Conservation (phyloP, 305 asterid species). For the Solanum hybrid region DNA sequence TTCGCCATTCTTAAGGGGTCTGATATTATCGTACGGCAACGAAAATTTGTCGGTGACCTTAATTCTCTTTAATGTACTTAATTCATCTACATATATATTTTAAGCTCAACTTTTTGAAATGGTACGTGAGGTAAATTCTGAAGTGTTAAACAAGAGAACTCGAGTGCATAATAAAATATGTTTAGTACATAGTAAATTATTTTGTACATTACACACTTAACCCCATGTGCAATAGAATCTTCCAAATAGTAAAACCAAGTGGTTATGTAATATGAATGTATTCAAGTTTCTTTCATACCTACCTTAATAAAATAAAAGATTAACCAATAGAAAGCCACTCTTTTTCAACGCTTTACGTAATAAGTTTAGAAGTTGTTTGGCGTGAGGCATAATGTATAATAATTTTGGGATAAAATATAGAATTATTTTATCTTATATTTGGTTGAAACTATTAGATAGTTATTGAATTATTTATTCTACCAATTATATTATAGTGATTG, state of each 20-base stretch:
- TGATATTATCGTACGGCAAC: background rate
- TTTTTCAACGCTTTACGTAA: background rate
- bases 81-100: background rate
- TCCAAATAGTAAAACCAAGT: background rate
- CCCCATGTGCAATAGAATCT: background rate
- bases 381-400: too few relatives aligned
- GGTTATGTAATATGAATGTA: background rate
- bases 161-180: background rate
- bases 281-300: background rate
- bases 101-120: background rate
- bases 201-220: background rate
- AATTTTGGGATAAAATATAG: too few relatives aligned
- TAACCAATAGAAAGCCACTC: background rate
- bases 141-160: background rate
- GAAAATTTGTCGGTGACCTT: background rate
- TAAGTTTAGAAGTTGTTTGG: background rate
- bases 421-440: too few relatives aligned
- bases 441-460: too few relatives aligned
- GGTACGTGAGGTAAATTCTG: background rate
- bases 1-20: background rate
- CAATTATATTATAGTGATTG: too few relatives aligned
- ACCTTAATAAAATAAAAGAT: background rate
- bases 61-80: background rate
- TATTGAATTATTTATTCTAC: too few relatives aligned
- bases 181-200: background rate